phyloP scores from a whole-genome alignment of 305 asterid genomes.

The Fraxinus floribunda region DNA sequence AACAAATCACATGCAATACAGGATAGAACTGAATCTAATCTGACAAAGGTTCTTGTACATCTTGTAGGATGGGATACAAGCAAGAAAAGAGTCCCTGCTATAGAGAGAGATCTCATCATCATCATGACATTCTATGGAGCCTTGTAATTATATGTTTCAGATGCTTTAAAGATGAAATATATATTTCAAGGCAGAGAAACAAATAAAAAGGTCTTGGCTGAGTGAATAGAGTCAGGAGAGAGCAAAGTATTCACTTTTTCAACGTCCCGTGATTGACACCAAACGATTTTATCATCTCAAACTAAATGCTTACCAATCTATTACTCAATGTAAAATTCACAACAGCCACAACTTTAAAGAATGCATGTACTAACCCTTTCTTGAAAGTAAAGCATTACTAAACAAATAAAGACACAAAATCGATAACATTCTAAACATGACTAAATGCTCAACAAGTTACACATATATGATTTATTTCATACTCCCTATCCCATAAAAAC shows the following conservation, averaged over 20 bases:
- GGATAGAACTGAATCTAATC: slow-evolving; percentile 2
- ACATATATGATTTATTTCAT: neutral
- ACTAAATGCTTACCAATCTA: neutral
- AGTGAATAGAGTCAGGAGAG: neutral
- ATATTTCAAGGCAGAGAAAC: neutral
- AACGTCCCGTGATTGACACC: neutral
- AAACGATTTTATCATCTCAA: neutral
- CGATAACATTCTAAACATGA: slow-evolving; percentile 13
- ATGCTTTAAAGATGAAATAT: slow-evolving; percentile 3
- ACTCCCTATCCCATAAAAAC: neutral
- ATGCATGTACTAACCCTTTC: neutral
- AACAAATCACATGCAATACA: neutral
- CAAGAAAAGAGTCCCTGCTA: neutral
- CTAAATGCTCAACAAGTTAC: slow-evolving; percentile 1
- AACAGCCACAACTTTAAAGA: neutral
- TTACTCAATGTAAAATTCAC: neutral
- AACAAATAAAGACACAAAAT: slow-evolving; percentile 5
- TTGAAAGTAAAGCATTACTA: neutral
- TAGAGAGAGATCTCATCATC: neutral
- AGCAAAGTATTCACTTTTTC: neutral
- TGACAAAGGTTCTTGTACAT: neutral
- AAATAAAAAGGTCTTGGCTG: neutral
- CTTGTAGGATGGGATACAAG: neutral
- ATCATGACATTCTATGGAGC: neutral
- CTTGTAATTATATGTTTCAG: neutral